phyloP scores from a whole-genome alignment of 2,329 filamentous ascomycete genomes.

The Aspergillus flavus region DNA sequence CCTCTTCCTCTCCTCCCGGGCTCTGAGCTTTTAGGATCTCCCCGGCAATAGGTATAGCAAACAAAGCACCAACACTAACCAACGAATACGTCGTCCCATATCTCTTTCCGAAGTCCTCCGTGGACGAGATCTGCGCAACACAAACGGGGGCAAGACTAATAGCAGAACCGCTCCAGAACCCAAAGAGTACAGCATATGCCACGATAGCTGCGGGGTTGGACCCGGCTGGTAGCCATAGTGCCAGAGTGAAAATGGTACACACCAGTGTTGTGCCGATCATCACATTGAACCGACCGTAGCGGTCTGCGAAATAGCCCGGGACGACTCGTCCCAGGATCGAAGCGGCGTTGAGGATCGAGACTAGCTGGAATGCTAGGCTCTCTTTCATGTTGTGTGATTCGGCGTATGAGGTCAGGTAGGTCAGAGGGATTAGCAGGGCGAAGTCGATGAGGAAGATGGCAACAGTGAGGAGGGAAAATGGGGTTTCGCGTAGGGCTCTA shows the following conservation, averaged over 20 bases:
- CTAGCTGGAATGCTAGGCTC: neutral
- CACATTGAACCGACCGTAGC: conserved; percentile 35
- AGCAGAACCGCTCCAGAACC: conserved; percentile 29
- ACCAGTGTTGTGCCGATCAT: conserved; percentile 26
- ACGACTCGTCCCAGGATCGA: conserved; percentile 36
- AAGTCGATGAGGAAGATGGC: neutral
- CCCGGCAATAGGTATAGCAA: neutral
- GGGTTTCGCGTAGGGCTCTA: neutral
- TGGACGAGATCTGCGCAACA: conserved; percentile 32
- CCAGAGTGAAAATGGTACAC: conserved; percentile 23
- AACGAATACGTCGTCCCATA: conserved; percentile 30
- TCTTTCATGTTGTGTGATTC: neutral
- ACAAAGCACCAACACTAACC: conserved; percentile 15
- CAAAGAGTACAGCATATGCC: conserved; percentile 23
- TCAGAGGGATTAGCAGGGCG: neutral
- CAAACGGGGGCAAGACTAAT: conserved; percentile 36
- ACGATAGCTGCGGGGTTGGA: conserved; percentile 24
- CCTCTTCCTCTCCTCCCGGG: neutral
- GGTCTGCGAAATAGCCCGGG: conserved; percentile 36
- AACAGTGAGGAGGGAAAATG: neutral
- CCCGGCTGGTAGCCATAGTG: conserved; percentile 26
- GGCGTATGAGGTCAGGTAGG: neutral
- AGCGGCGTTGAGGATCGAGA: conserved; percentile 32
- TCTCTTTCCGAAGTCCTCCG: conserved; percentile 30
- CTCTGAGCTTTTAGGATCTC: neutral